Conservation (phyloP, 2,329 filamentous ascomycete genomes). For the Alternaria alternata region DNA sequence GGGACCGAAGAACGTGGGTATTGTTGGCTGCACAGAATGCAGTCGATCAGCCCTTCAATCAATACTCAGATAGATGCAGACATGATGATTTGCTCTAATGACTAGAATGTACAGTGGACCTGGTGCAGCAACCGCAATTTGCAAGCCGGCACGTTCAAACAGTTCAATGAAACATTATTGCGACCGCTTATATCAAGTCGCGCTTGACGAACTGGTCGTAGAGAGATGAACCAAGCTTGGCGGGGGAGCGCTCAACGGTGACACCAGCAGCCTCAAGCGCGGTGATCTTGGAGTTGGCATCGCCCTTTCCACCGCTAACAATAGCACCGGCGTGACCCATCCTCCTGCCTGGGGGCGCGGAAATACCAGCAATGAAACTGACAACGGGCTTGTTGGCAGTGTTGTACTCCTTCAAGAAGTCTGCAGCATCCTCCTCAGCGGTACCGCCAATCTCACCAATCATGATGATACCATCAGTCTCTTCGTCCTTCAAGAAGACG, state of each 20-base stretch:
- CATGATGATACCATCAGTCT: constrained; percentile 99
- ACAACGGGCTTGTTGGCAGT: constrained; percentile 94
- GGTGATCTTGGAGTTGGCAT: constrained; percentile 96
- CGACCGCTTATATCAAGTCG: constrained; percentile 80
- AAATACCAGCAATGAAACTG: constrained; percentile 98
- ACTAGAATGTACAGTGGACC: constrained; percentile 48
- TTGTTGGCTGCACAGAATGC: not conserved
- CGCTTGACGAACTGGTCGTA: constrained; percentile 95
- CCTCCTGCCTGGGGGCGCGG: constrained; percentile 90
- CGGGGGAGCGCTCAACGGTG: constrained; percentile 85
- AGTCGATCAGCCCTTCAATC: not conserved
- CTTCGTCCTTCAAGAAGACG: constrained; percentile 93
- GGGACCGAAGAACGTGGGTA: not conserved
- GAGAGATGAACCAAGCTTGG: constrained; percentile 88
- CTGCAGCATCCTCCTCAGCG: constrained; percentile 96
- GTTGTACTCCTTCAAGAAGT: constrained; percentile 94
- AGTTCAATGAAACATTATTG: constrained; percentile 21
- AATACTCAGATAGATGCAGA: constrained; percentile 4
- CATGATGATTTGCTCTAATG: constrained; percentile 39
- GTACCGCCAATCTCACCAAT: constrained; percentile 98
- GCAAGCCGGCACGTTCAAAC: constrained; percentile 28
- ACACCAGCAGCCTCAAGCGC: constrained; percentile 93
- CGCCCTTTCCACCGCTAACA: constrained; percentile 96
- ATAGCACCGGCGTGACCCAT: constrained; percentile 99
- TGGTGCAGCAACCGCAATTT: constrained; percentile 31